Evolutionary conservation across 768 basidiomycete species (phyloP).

Genomic region (Candolleomyces efflorescens): DNA sequence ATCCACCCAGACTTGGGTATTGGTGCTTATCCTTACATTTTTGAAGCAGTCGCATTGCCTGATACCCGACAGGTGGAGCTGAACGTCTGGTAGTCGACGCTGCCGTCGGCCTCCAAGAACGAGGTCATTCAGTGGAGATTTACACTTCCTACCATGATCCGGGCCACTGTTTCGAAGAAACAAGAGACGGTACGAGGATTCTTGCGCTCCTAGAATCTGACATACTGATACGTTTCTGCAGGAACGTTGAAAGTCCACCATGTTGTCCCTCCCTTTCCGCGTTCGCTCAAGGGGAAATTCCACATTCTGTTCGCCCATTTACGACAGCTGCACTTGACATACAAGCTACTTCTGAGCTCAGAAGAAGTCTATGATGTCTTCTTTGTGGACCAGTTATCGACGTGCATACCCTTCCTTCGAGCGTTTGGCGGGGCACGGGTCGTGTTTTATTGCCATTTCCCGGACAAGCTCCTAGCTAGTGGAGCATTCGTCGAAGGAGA

Average conservation of each 20-base stretch:
- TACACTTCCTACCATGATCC: slow-evolving; percentile 94
- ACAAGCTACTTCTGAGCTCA: slow-evolving; percentile 51
- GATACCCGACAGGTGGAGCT: slow-evolving; percentile 68
- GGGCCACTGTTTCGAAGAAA: slow-evolving; percentile 90
- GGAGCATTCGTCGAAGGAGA: slow-evolving; percentile 62
- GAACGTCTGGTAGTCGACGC: slow-evolving; percentile 95
- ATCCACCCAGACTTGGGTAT: slow-evolving; percentile 95
- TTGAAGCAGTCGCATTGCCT: slow-evolving; percentile 6
- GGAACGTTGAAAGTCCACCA: slow-evolving; percentile 79
- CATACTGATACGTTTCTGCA: slow-evolving; percentile 22
- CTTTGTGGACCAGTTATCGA: slow-evolving; percentile 94
- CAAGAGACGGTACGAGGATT: slow-evolving; percentile 67
- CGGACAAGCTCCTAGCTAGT: slow-evolving; percentile 85
- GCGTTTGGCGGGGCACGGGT: slow-evolving; percentile 66
- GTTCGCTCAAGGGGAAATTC: slow-evolving; percentile 72
- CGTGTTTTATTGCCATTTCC: slow-evolving; percentile 98
- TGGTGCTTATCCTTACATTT: slow-evolving; percentile 42
- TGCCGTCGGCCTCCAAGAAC: slow-evolving; percentile 78
- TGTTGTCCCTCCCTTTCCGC: slow-evolving; percentile 72
- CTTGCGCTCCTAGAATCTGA: not conserved
- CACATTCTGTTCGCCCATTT: slow-evolving; percentile 88
- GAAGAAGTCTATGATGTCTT: slow-evolving; percentile 72
- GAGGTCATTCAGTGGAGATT: slow-evolving; percentile 82
- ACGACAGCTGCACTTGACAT: slow-evolving; percentile 79
- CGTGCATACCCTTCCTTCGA: slow-evolving; percentile 82